Evolutionary conservation across 345 rosid genomes (phyloP).

Genomic region (Heritiera littoralis): DNA sequence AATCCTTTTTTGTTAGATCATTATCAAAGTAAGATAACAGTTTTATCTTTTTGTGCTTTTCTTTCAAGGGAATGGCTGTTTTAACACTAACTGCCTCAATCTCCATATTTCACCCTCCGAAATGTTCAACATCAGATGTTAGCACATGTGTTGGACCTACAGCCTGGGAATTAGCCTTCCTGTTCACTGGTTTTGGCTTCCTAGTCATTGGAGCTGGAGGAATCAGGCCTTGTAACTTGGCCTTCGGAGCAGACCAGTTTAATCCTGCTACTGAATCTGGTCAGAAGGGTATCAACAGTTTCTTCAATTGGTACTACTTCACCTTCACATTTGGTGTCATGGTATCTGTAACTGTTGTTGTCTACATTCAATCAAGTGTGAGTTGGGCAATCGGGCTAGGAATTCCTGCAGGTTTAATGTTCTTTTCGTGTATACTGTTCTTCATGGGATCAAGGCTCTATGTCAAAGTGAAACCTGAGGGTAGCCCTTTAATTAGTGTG

Average conservation of each 20-base stretch:
- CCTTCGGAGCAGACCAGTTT: slow-evolving; percentile 53
- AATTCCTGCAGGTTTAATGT: slow-evolving; percentile 42
- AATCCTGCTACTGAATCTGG: slow-evolving; percentile 39
- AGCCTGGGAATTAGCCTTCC: slow-evolving; percentile 27
- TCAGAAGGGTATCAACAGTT: slow-evolving; percentile 35
- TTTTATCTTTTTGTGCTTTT: neutral
- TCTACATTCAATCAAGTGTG: slow-evolving; percentile 39
- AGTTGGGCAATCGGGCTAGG: slow-evolving; percentile 43
- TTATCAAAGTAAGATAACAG: neutral
- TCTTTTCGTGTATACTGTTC: slow-evolving; percentile 36
- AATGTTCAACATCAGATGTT: neutral
- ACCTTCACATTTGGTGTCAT: slow-evolving; percentile 38
- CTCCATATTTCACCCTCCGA: slow-evolving; percentile 38
- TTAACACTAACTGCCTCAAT: slow-evolving; percentile 38
- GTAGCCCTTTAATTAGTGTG: slow-evolving; percentile 41
- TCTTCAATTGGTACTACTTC: slow-evolving; percentile 47
- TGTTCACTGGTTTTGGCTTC: slow-evolving; percentile 30
- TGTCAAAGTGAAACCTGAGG: slow-evolving; percentile 42
- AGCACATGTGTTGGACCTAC: slow-evolving; percentile 31
- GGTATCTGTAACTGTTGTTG: slow-evolving; percentile 31
- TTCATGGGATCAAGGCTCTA: slow-evolving; percentile 38
- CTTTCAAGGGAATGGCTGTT: slow-evolving; percentile 35
- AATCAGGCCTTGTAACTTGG: slow-evolving; percentile 45
- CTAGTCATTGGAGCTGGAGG: slow-evolving; percentile 48
- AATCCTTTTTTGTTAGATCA: neutral